Base-by-base conservation (phyloP, 345 rosid genomes). In the Pugionium dolabratum region DNA sequence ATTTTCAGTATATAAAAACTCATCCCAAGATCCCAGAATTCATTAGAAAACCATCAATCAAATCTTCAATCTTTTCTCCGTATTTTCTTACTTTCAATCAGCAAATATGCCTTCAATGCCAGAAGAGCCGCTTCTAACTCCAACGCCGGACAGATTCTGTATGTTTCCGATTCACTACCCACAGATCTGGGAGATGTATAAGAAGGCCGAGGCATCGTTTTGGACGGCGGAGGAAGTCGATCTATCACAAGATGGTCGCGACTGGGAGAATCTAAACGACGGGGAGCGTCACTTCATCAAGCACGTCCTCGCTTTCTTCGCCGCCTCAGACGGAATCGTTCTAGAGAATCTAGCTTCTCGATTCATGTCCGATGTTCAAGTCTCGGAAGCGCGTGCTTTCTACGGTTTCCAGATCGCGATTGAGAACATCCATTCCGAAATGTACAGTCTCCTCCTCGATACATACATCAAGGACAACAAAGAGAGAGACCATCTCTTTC, bases 191-290 rank as follows among this genome's bases (percentile, higher is more conserved):
- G 96, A 94, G 53, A 90, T 90, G 99, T 90, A 94, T 81, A 90
- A 94, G 87, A 85, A 94, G 56, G 96, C 96, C 10, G 99, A 88
- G 63, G 97, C 99, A 31, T 94, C 97, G 0, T 94, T 94, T 49
- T 94, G 99, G 96, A 94, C 97, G 1, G 97, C 97, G 2, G 97
- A 94, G 75, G 99, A 94, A 69, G 99, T 94, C 29, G 99, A 94
- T 44, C 84, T 94, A 51, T 94, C 99, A 2, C 79, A 79, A 28
- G 97, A 94, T 62, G 40, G 59, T 6, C 85, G 88, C 32, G 89
- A 88, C 64, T 90, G 99, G 99, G 96, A 76, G 27, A 59, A 85
- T 65, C 88, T 94, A 0, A 78, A 87, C 46, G 52, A 82, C 54
- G 96, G 75, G 7, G 97, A 94, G 66, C 85, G 82, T 18, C 96